Conservation (phyloP, 2,329 filamentous ascomycete genomes). For the Huntiella abstrusa region DNA sequence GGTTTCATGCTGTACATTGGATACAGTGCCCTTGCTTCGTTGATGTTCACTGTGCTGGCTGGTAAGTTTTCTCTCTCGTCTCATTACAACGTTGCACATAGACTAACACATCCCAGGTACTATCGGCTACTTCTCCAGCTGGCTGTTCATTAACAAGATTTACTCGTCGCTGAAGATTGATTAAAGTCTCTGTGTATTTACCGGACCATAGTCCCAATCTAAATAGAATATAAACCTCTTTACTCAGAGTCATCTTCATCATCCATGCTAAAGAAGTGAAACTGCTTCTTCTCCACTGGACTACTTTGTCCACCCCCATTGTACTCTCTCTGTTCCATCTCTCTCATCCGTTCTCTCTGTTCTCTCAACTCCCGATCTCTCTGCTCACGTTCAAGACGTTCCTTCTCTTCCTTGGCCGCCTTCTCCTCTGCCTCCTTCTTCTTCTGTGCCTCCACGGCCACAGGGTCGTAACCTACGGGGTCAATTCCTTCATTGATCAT, state of each 20-base stretch:
- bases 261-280: constrained; percentile 34
- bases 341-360: constrained; percentile 21
- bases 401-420: constrained; percentile 27
- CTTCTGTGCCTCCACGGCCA: constrained; percentile 31
- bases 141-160: constrained; percentile 84
- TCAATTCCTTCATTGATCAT: constrained; percentile 44
- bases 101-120: constrained; percentile 40
- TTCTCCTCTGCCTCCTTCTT: constrained; percentile 31
- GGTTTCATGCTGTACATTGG: constrained; percentile 84
- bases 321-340: constrained; percentile 24
- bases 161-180: constrained; percentile 98
- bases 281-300: constrained; percentile 30
- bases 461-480: constrained; percentile 39
- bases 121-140: constrained; percentile 89
- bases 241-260: constrained; percentile 26
- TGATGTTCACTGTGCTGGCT: constrained; percentile 82
- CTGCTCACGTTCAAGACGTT: constrained; percentile 27
- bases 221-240: not conserved
- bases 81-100: constrained; percentile 3
- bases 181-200: constrained; percentile 23
- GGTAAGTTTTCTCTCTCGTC: constrained; percentile 38
- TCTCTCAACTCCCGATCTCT: constrained; percentile 23
- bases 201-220: too few relatives aligned
- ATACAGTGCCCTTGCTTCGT: constrained; percentile 76
- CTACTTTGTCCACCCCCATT: constrained; percentile 14